Evolutionary conservation across 2,329 filamentous ascomycete species (phyloP).

Genomic region (Penicillium sp.): DNA sequence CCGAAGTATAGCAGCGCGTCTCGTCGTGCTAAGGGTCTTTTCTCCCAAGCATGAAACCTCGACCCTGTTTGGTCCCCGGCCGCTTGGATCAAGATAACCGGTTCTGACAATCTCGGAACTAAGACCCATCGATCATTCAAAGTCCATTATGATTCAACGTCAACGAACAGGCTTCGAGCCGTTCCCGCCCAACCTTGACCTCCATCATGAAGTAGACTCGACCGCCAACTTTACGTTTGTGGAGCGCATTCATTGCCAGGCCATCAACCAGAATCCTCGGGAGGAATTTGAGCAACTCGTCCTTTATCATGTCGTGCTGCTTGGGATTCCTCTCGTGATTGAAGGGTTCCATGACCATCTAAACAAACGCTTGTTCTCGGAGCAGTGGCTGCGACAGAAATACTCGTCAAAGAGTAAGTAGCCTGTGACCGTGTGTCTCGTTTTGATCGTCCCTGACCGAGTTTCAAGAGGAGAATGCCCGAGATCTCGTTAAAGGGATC

Average conservation of each 20-base stretch:
- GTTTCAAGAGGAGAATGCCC: constrained; percentile 70
- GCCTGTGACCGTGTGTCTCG: no score
- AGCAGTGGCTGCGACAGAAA: constrained; percentile 73
- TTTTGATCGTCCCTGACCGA: constrained; percentile 6
- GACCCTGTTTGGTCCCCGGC: no score
- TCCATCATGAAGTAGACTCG: constrained; percentile 69
- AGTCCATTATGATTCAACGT: neutral
- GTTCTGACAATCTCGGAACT: no score
- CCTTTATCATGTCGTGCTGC: constrained; percentile 74
- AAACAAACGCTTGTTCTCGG: constrained; percentile 73
- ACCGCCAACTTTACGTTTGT: constrained; percentile 86
- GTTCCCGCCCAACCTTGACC: constrained; percentile 79
- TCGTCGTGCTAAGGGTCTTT: no score
- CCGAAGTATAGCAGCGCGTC: no score
- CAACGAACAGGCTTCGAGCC: constrained; percentile 70
- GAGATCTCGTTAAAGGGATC: constrained; percentile 69
- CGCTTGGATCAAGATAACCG: no score
- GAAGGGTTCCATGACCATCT: constrained; percentile 79
- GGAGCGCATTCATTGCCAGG: constrained; percentile 71
- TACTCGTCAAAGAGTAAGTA: constrained; percentile 72
- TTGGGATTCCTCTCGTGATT: constrained; percentile 84
- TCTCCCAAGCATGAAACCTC: no score
- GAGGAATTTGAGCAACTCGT: constrained; percentile 84
- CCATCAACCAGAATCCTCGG: constrained; percentile 72
- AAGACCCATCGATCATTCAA: no score